These are phyloP conservation scores for Mucuna pruriens DNA, from an alignment of 306 rosid genomes.

Conservation along the genomic window DNA sequence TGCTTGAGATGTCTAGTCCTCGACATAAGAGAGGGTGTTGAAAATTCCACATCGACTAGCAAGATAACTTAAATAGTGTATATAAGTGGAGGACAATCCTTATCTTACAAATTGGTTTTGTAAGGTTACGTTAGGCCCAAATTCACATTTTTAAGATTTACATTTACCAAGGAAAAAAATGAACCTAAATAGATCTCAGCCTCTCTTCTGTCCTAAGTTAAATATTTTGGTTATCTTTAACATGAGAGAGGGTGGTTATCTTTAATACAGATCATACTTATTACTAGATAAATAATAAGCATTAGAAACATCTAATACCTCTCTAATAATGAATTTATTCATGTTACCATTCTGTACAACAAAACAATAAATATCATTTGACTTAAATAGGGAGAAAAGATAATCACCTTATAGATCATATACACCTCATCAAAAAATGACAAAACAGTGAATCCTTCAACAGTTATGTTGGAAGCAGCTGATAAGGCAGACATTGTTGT, in stretches of 20 bases:
- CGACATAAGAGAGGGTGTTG: too few species aligned
- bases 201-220: neutral
- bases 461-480: constrained; percentile 54
- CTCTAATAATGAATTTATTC: constrained; percentile 12
- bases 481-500: constrained; percentile 58
- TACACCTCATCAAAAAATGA: constrained; percentile 77
- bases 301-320: constrained; percentile 17
- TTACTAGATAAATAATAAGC: neutral
- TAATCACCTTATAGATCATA: constrained; percentile 68
- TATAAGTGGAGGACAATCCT: too few species aligned
- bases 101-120: too few species aligned
- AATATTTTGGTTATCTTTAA: neutral
- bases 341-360: neutral
- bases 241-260: too few species aligned
- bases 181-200: too few species aligned
- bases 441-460: constrained; percentile 68
- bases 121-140: too few species aligned
- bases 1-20: too few species aligned
- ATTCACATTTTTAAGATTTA: too few species aligned
- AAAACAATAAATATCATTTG: constrained; percentile 34
- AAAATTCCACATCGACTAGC: too few species aligned
- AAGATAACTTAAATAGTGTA: too few species aligned
- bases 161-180: too few species aligned
- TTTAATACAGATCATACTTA: neutral
- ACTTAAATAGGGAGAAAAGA: constrained; percentile 25